Conservation (phyloP, 2,329 filamentous ascomycete genomes). For the Fusarium secorum region DNA sequence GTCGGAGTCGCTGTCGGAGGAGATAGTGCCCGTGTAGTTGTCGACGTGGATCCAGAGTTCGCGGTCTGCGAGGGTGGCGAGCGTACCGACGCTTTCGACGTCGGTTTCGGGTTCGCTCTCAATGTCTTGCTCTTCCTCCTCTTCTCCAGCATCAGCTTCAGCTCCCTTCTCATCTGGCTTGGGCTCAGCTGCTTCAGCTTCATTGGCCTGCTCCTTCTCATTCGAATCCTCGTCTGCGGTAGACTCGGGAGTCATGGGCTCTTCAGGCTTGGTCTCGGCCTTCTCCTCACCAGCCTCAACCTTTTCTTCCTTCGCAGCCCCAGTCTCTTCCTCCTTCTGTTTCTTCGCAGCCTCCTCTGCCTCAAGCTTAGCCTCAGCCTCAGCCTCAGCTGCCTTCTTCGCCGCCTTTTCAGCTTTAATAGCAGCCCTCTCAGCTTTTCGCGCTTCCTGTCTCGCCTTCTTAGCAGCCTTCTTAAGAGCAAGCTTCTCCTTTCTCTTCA, state of each 20-base stretch:
- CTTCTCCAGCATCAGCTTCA: not conserved
- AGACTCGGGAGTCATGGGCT: slow-evolving; percentile 34
- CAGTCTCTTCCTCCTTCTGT: slow-evolving; percentile 23
- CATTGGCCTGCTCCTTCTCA: slow-evolving; percentile 1
- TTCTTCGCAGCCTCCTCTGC: slow-evolving; percentile 37
- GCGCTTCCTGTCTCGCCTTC: slow-evolving; percentile 30
- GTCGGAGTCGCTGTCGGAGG: slow-evolving; percentile 7
- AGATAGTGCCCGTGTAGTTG: slow-evolving; percentile 8
- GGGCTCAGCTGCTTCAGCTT: not conserved
- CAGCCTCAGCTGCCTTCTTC: slow-evolving; percentile 27
- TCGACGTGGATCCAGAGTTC: slow-evolving; percentile 49
- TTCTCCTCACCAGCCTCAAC: not conserved
- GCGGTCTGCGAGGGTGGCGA: slow-evolving; percentile 52
- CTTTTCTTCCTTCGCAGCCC: slow-evolving; percentile 1
- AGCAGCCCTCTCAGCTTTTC: slow-evolving; percentile 29
- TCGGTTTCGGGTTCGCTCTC: slow-evolving; percentile 34
- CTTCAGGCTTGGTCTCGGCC: slow-evolving; percentile 9
- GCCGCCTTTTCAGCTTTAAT: slow-evolving; percentile 26
- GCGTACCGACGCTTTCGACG: slow-evolving; percentile 44
- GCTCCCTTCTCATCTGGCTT: not conserved
- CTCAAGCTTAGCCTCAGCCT: slow-evolving; percentile 9
- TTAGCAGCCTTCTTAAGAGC: slow-evolving; percentile 73
- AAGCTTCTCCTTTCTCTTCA: slow-evolving; percentile 81
- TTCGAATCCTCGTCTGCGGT: slow-evolving; percentile 3
- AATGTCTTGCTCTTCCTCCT: not conserved